Base-by-base conservation (phyloP, 331 rosid genomes). In the Arachis monticola region DNA sequence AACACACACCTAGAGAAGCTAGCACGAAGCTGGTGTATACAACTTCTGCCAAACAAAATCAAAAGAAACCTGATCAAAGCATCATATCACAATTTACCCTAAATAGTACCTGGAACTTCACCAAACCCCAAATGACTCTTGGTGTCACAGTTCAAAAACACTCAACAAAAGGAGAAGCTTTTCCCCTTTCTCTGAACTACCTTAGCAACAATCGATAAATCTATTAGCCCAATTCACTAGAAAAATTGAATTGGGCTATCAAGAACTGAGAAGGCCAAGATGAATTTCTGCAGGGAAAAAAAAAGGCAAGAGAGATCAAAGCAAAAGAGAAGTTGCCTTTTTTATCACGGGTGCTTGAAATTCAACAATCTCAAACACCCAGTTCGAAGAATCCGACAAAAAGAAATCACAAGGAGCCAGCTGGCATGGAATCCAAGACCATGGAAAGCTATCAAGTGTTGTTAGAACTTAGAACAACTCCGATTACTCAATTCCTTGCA, bases 61-160 rank as follows among this genome's bases (percentile, higher is more conserved):
- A 31, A 40, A 59, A 70, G 7, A 73, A 44, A 77, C 74, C 65
- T 27, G 75, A 75, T 79, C 63, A 76, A 76, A 65, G 76, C 60
- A 73, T 72, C 63, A 56, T 60, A 63, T n/a, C 14, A 52, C 4
- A 11, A 1, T 51, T 55, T 9, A 66, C 53, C 62, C 31, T 10
- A 51, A 72, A 57, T 62, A 70, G 58, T n/a, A 73, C 70, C 58
- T 76, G 48, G 12, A 76, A 82, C 53, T 53, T 61, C 31, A 13
- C 61, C 51, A 64, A 60, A 66, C 48, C 76, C 67, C 52, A 62
- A n/a, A 10, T 35, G 56, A 64, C 47, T 61, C 55, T n/a, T 45
- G 51, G 31, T 27, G 57, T 74, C 71, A 79, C 51, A 42, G 38
- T 56, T 44, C 65, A 80, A 50, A 72, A 64, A 64, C 59, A 64